phyloP scores from a whole-genome alignment of 768 basidiomycete species.

The Leccinum longicurvipes region DNA sequence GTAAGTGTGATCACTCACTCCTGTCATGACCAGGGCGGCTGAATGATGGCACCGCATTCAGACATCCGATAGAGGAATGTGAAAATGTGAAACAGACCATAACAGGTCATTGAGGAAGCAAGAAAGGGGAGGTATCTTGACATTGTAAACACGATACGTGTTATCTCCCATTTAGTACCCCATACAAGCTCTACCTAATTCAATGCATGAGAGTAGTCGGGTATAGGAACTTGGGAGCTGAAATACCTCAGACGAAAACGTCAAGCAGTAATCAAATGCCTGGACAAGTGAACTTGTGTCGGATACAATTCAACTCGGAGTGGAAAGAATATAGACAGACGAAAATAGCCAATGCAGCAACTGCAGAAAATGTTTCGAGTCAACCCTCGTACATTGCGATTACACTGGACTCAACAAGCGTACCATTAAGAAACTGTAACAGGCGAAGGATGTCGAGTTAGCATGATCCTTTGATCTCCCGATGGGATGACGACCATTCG shows the following conservation, averaged over 20 bases:
- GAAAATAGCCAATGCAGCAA: slow-evolving; percentile 18
- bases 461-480: not conserved
- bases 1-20: slow-evolving; percentile 2
- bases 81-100: slow-evolving; percentile 9
- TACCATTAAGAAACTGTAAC: slow-evolving; percentile 21
- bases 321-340: slow-evolving; percentile 4
- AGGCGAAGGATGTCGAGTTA: not conserved
- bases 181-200: slow-evolving; percentile 22
- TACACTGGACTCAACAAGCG: not conserved
- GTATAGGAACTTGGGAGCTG: too few relatives aligned
- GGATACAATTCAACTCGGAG: not conserved
- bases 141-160: slow-evolving; percentile 24
- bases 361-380: slow-evolving; percentile 1
- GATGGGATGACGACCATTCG: not conserved
- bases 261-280: slow-evolving; percentile 24
- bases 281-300: not conserved
- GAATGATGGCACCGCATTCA: not conserved
- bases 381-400: not conserved
- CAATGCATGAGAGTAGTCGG: not conserved
- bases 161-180: slow-evolving; percentile 19
- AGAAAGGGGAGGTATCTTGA: slow-evolving; percentile 29
- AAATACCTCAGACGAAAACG: slow-evolving; percentile 19
- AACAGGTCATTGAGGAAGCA: slow-evolving; percentile 16
- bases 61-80: not conserved
- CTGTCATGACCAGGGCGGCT: slow-evolving; percentile 6